Base-by-base conservation (phyloP, 768 basidiomycete species). In the Lactifluus volemus region DNA sequence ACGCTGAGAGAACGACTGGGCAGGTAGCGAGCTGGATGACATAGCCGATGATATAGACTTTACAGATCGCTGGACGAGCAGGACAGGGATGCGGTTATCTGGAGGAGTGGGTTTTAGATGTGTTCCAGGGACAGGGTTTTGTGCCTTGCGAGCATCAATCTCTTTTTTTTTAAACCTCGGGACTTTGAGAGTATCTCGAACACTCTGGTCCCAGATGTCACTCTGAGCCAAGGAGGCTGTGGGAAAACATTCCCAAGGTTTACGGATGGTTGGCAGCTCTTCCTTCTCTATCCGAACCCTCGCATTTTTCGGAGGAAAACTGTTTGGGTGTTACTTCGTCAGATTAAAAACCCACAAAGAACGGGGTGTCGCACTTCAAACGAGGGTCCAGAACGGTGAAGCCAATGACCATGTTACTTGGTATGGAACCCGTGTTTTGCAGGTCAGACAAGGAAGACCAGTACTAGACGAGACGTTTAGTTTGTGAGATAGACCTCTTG, bases 381-480 rank as follows among this genome's bases (percentile, higher is more conserved):
- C 96, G 80, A 12, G 96, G 96, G 71, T 99, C 96, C 42, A 88
- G 74, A 0, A 92, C 88, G 44, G 78, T 85, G 60, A 92, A 80
- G 0, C 92, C 92, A 19, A 92, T 75, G 0, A 92, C 73, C 79
- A 88, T 88, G 2, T 86, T 88, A 45, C 84, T 77, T 7, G 91
- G 84, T 4, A 93, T 68, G 9, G 82, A 83, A 0, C 78, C 85
- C 15, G 92, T 74, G 15, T 83, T 81, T 61, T 85, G 85, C 6
- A 91, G 66, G 62, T 83, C 74, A 0, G 73, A 73, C 48, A 96
- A 73, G 0, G 77, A 76, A 14, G 75, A 72, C 89, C 91, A 94
- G 67, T 87, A 86, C 88, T 89, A 49, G 8, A 57, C 56, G 41
- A 41, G 51, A 58, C 41, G 53, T 14, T 44, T 42, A 12, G 65